A percentile compares a stretch with the other conserved stretches of the same genome.
Evolutionary conservation across 768 basidiomycete genomes (phyloP).

Genomic region (Pholiota molesta): DNA sequence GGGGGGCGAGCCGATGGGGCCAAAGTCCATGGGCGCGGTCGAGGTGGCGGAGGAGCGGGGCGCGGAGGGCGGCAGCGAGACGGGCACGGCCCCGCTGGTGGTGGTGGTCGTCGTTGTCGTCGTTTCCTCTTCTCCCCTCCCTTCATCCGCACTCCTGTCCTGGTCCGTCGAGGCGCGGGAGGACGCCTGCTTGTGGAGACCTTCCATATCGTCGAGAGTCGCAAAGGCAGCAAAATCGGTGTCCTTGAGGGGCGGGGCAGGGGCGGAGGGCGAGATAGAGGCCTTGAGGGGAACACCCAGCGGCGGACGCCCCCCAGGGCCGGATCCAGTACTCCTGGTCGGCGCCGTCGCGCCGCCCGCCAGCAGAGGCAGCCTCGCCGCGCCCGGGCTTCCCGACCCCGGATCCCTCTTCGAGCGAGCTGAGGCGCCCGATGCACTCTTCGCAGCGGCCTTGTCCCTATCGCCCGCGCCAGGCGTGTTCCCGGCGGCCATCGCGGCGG

Average conservation of each 20-base stretch:
- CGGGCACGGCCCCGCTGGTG: conserved; percentile 35
- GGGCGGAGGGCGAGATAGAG: conserved; percentile 74
- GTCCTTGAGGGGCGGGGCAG: conserved; percentile 76
- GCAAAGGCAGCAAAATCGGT: conserved; percentile 75
- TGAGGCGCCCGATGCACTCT: conserved; percentile 28
- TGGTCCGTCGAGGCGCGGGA: neutral
- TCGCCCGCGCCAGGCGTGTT: conserved; percentile 29
- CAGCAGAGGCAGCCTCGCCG: conserved; percentile 32
- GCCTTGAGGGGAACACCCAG: conserved; percentile 74
- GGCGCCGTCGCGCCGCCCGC: conserved; percentile 70
- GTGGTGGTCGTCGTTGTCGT: conserved; percentile 22
- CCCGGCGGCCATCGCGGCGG: conserved; percentile 42
- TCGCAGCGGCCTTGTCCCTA: conserved; percentile 32
- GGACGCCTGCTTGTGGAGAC: conserved; percentile 34
- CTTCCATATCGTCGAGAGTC: conserved; percentile 60
- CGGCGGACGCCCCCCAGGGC: conserved; percentile 51
- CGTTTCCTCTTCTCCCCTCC: neutral
- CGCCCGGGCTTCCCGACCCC: neutral
- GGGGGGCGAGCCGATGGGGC: conserved; percentile 85
- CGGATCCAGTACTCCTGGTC: conserved; percentile 46
- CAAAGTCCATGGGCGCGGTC: conserved; percentile 59
- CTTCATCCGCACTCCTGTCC: neutral
- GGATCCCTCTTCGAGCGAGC: conserved; percentile 5
- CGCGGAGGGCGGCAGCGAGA: conserved; percentile 57
- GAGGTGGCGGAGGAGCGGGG: conserved; percentile 50